A percentile compares a stretch with the other conserved stretches of the same genome.
Conservation (phyloP, 345 rosid species). For the Adansonia digitata region DNA sequence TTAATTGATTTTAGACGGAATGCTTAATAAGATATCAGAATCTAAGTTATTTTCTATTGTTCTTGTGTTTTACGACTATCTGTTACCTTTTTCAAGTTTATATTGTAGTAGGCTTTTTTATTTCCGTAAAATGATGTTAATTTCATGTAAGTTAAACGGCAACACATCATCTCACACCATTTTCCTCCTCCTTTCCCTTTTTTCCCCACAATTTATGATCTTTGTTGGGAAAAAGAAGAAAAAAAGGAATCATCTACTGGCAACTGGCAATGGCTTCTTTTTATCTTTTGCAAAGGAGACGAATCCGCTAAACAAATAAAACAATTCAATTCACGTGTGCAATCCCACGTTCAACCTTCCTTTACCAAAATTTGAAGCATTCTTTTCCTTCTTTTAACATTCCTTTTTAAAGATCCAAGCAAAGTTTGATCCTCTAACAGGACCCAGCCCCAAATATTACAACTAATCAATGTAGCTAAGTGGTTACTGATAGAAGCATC, state of each 20-base stretch:
- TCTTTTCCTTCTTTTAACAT: neutral
- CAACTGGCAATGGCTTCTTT: neutral
- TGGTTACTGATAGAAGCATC: neutral
- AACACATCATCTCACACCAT: neutral
- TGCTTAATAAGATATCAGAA: neutral
- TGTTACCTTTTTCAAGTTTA: too few species aligned
- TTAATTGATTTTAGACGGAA: neutral
- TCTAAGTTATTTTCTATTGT: too few species aligned
- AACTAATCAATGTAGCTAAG: neutral
- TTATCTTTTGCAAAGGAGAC: neutral
- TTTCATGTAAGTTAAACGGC: too few species aligned
- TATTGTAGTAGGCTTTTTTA: too few species aligned
- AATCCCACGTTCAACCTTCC: neutral
- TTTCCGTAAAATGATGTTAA: too few species aligned
- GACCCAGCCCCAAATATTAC: neutral
- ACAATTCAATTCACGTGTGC: neutral
- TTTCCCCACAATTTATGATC: neutral
- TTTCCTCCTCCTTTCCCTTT: neutral
- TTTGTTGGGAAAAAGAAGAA: neutral
- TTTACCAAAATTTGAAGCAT: constrained; percentile 7
- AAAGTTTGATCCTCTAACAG: neutral
- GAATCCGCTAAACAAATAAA: neutral
- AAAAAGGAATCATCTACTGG: neutral
- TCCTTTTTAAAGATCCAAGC: neutral
- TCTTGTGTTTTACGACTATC: too few species aligned